Conservation (phyloP, 768 basidiomycete species). For the Leccinum truebloodii region DNA sequence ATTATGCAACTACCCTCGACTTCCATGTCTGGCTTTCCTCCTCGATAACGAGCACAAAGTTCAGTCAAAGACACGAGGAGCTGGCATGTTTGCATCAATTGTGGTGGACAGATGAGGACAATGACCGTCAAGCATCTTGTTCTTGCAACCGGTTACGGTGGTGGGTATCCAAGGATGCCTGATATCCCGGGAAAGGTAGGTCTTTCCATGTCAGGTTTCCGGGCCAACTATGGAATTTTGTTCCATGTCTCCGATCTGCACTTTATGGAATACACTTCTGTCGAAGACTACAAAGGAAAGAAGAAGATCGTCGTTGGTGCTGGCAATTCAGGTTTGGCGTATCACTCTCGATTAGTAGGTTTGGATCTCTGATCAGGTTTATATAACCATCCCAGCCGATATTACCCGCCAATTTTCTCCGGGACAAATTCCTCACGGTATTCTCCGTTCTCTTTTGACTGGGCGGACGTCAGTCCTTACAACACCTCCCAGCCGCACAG, state of each 20-base stretch:
- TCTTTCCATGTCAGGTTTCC: background rate
- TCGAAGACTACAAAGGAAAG: constrained; percentile 52
- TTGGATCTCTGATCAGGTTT: background rate
- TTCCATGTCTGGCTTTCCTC: constrained; percentile 62
- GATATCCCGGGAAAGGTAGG: constrained; percentile 43
- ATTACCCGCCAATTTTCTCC: no score
- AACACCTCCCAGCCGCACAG: no score
- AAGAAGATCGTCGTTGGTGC: constrained; percentile 67
- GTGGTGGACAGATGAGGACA: constrained; percentile 31
- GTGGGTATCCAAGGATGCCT: constrained; percentile 50
- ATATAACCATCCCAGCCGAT: background rate
- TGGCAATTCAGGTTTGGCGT: constrained; percentile 52
- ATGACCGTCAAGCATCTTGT: constrained; percentile 52
- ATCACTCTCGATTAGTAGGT: constrained; percentile 4
- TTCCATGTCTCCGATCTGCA: constrained; percentile 57
- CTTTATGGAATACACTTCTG: constrained; percentile 49
- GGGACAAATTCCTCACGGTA: no score
- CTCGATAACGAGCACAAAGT: constrained; percentile 35
- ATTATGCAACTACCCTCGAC: constrained; percentile 50
- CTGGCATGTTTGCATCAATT: constrained; percentile 45
- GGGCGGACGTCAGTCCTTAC: no score
- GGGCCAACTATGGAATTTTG: background rate
- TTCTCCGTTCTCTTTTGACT: no score
- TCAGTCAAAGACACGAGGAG: constrained; percentile 34
- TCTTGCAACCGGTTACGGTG: constrained; percentile 54